These are phyloP conservation scores for Phylloporus rhodoxanthus DNA, from an alignment of 768 basidiomycete species.

Conservation along the genomic window DNA sequence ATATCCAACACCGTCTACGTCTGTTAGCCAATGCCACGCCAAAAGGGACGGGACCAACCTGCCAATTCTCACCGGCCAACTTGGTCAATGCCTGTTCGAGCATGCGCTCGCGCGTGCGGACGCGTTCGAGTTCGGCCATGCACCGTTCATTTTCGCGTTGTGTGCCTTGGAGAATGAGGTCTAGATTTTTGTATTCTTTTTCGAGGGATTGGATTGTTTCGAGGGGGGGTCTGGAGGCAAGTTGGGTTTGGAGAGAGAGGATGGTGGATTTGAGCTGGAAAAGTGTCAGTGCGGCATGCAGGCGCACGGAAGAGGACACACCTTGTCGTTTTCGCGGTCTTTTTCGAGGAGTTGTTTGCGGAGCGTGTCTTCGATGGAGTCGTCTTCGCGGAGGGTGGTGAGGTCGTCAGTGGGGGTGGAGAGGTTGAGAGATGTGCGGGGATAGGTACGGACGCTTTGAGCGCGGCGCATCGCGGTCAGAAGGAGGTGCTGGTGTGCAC, in stretches of 20 bases:
- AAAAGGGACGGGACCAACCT: conserved; percentile 39
- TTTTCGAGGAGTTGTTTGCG: conserved; percentile 61
- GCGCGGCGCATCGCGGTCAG: conserved; percentile 45
- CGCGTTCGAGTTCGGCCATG: conserved; percentile 74
- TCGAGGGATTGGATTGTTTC: conserved; percentile 61
- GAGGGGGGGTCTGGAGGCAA: conserved; percentile 61
- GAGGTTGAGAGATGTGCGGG: conserved; percentile 43
- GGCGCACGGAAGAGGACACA: conserved; percentile 16
- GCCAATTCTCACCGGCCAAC: conserved; percentile 78
- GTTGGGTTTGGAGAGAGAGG: conserved; percentile 56
- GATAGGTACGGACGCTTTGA: conserved; percentile 56
- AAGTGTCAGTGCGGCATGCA: background rate
- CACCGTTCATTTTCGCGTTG: conserved; percentile 82
- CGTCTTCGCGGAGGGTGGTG: conserved; percentile 50
- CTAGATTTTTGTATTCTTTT: conserved; percentile 70
- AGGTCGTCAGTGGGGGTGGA: conserved; percentile 37
- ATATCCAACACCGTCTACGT: conserved; percentile 33
- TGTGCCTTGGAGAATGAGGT: conserved; percentile 71
- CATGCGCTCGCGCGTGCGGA: conserved; percentile 66
- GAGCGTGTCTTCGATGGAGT: conserved; percentile 48
- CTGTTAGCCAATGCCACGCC: background rate
- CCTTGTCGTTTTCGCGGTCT: conserved; percentile 67
- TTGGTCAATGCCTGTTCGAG: conserved; percentile 68
- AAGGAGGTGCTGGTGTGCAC: background rate
- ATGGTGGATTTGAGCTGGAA: conserved; percentile 58